Base-by-base conservation (phyloP, 139 green algal species). In the Diplosphaera chodatii region DNA sequence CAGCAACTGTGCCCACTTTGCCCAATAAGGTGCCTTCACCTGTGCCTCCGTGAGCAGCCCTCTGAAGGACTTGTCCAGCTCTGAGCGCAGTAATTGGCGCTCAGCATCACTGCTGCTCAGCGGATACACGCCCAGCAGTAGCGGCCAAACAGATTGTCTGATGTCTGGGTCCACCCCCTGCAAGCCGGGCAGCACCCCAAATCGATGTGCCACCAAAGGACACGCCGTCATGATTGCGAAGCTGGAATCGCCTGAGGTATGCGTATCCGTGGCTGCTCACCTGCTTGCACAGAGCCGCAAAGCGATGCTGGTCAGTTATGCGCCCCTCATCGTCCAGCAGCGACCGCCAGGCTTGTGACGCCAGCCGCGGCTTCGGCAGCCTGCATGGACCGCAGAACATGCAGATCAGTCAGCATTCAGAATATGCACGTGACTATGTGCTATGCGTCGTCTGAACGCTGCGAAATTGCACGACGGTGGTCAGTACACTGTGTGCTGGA, bases 61-160 rank as follows among this genome's bases (percentile, higher is more conserved):
- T 32, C 74, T 71, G 69, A 83, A 86, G 22, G 68, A 34, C 37
- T 63, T 20, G 15, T 69, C 63, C 48, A 88, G 74, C 37, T 71
- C 63, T 0, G n/a, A 41, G 55, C 40, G 65, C 32, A 40, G 34
- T 2, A 16, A 40, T 2, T 23, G 33, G 0, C 72, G 66, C 48
- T 83, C 68, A 4, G 40, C 37, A 3, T 55, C 32, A 13, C 40
- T 83, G 32, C 55, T 55, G 34, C 56, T 29, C 2, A 68, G 72
- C 0, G 55, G 33, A 69, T 78, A 85, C 40, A 91, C 72, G 20
- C 80, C 80, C 63, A 92, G 77, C 32, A 92, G 78, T 56, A 85
- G 71, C 0, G 87, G 87, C 87, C 87, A 92, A 30, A 89, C 55
- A 66, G 85, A 73, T 1, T 68, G 59, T 1, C 84, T 72, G 16